Conservation (phyloP, 2,329 filamentous ascomycete genomes). For the Arachnopeziza araneosa region DNA sequence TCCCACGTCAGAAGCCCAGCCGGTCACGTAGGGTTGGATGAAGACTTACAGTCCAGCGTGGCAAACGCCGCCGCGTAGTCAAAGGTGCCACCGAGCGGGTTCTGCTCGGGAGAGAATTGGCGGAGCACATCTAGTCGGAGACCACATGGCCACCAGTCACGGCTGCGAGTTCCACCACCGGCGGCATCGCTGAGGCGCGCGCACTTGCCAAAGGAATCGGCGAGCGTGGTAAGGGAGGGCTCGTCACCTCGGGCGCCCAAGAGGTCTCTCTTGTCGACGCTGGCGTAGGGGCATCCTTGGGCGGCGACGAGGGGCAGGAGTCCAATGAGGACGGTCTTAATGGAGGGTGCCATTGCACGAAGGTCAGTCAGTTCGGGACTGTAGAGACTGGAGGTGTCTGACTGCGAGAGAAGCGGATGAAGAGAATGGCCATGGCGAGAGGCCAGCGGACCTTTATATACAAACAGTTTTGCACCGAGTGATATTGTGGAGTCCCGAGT, state of each 20-base stretch:
- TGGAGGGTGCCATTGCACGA: conserved; percentile 11
- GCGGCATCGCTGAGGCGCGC: conserved; percentile 19
- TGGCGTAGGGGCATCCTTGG: conserved; percentile 18
- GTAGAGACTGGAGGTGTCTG: background rate
- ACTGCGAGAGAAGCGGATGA: conserved; percentile 1
- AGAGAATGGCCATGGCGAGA: background rate
- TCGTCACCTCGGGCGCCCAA: conserved; percentile 9
- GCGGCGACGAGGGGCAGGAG: conserved; percentile 19
- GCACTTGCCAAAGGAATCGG: conserved; percentile 21
- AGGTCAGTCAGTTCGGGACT: background rate
- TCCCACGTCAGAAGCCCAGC: conserved; percentile 4
- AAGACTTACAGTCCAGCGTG: conserved; percentile 48
- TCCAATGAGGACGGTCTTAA: conserved; percentile 13
- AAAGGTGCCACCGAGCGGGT: conserved; percentile 46
- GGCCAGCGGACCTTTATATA: conserved; percentile 2
- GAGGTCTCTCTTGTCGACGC: conserved; percentile 14
- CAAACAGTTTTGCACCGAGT: background rate
- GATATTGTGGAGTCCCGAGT: too few relatives aligned
- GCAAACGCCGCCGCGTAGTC: conserved; percentile 54
- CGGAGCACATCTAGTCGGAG: conserved; percentile 52
- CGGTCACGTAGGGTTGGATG: background rate
- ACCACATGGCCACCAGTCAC: conserved; percentile 54
- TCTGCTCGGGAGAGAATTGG: conserved; percentile 47
- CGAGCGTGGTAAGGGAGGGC: conserved; percentile 18
- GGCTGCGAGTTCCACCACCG: conserved; percentile 47